These are phyloP conservation scores for Stentor coeruleus DNA, from an alignment of 73 alveolate species.

Conservation along the genomic window DNA sequence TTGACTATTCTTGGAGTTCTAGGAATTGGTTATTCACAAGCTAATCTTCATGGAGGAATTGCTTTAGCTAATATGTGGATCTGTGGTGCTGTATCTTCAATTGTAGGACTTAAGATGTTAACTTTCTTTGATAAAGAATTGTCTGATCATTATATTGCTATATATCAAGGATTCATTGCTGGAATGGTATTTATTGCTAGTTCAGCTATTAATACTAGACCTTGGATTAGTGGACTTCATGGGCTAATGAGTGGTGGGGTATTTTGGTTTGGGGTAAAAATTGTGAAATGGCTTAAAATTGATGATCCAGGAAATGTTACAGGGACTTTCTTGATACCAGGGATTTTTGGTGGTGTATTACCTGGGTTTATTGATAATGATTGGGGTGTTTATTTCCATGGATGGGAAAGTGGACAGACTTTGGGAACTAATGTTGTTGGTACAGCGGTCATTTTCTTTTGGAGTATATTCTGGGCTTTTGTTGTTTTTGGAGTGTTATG, in stretches of 20 bases:
- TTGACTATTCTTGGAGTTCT: not conserved
- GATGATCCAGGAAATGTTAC: slow-evolving; percentile 20
- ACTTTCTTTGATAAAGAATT: not conserved
- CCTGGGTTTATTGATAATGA: slow-evolving; percentile 18
- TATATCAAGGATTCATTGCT: slow-evolving; percentile 25
- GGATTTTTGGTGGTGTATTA: slow-evolving; percentile 13
- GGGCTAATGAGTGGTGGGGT: not conserved
- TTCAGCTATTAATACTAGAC: slow-evolving; percentile 14
- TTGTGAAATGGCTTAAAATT: not conserved
- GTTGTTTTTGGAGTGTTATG: not conserved
- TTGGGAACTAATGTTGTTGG: slow-evolving; percentile 11
- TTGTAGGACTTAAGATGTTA: not conserved
- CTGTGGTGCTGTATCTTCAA: slow-evolving; percentile 17
- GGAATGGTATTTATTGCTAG: not conserved
- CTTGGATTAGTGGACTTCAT: slow-evolving; percentile 12
- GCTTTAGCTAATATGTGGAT: slow-evolving; percentile 15
- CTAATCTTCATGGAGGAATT: not conserved
- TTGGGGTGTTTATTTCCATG: not conserved
- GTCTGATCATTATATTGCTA: not conserved
- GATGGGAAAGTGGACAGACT: slow-evolving; percentile 4
- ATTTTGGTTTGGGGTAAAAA: not conserved
- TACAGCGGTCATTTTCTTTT: not conserved
- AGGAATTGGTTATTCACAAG: not conserved
- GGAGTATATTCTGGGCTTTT: slow-evolving; percentile 14
- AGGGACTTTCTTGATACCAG: slow-evolving; percentile 17